phyloP scores from a whole-genome alignment of 768 basidiomycete genomes.

The Boletus rubescentipes region DNA sequence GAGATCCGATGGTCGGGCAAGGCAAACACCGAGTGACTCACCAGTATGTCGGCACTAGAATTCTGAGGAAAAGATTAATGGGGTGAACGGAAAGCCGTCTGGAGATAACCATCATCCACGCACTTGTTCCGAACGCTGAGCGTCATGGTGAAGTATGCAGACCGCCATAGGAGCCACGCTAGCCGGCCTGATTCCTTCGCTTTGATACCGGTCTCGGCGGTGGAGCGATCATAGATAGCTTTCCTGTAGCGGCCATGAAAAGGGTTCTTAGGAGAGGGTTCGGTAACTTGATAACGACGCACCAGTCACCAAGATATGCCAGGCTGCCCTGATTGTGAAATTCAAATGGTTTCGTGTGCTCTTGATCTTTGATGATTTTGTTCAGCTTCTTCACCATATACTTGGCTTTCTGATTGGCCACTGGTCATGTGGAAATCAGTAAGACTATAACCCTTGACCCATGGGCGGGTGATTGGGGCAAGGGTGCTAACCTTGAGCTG shows the following conservation, averaged over 20 bases:
- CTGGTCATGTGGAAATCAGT: constrained; percentile 35
- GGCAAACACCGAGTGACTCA: constrained; percentile 31
- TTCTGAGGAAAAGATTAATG: constrained; percentile 37
- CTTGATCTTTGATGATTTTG: constrained; percentile 51
- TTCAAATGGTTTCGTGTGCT: constrained; percentile 52
- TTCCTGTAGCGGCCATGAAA: constrained; percentile 45
- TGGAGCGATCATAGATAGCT: constrained; percentile 72
- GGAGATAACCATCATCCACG: constrained; percentile 24
- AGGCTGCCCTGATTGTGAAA: constrained; percentile 74
- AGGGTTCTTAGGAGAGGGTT: constrained; percentile 4
- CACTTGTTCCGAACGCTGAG: constrained; percentile 71
- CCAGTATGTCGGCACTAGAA: constrained; percentile 68
- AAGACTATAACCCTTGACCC: constrained; percentile 19
- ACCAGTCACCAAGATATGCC: constrained; percentile 81
- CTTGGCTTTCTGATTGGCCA: constrained; percentile 74
- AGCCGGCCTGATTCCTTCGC: constrained; percentile 63
- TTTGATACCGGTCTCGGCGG: constrained; percentile 47
- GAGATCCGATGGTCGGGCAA: constrained; percentile 14
- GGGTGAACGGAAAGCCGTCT: constrained; percentile 6
- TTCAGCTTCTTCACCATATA: constrained; percentile 70
- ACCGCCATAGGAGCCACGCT: constrained; percentile 80
- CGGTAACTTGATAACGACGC: constrained; percentile 20
- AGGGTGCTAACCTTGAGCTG: constrained; percentile 65
- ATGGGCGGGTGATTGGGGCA: constrained; percentile 12
- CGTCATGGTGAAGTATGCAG: constrained; percentile 79